Percentiles rank a stretch among this genome's conserved stretches.
Evolutionary conservation across 306 rosid species (phyloP).

Genomic region (Glycine soja): DNA sequence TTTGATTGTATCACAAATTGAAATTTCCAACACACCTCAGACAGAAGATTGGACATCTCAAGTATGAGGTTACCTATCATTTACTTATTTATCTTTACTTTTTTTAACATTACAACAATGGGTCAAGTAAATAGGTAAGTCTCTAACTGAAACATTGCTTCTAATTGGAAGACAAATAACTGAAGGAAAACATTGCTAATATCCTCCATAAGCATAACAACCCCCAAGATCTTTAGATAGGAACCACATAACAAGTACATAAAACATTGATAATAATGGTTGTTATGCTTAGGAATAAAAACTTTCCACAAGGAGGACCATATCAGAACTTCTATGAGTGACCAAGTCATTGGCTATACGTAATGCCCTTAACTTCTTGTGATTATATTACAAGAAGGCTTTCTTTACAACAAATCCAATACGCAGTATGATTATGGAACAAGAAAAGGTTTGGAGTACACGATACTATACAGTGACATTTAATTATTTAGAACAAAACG

Average conservation of each 20-base stretch:
- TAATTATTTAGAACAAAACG: neutral
- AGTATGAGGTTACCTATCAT: neutral
- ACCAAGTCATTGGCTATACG: neutral
- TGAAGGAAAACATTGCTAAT: neutral
- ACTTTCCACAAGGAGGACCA: neutral
- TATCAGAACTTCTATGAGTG: neutral
- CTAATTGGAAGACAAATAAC: neutral
- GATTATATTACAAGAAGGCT: neutral
- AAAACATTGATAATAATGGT: too few relatives aligned
- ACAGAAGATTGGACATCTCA: too few relatives aligned
- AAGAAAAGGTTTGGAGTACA: neutral
- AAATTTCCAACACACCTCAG: too few relatives aligned
- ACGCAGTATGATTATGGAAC: neutral
- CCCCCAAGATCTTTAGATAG: neutral
- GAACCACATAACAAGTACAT: neutral
- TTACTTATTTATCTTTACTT: neutral
- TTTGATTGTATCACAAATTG: too few relatives aligned
- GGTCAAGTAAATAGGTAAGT: neutral
- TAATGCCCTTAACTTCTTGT: neutral
- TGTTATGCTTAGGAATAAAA: neutral
- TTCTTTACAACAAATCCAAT: neutral
- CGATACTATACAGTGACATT: neutral
- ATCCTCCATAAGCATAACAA: neutral
- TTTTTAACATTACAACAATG: neutral
- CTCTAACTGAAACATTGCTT: neutral